Evolutionary conservation across 495 filamentous ascomycete species (phyloP).

Genomic region (Podospora tetraspora): DNA sequence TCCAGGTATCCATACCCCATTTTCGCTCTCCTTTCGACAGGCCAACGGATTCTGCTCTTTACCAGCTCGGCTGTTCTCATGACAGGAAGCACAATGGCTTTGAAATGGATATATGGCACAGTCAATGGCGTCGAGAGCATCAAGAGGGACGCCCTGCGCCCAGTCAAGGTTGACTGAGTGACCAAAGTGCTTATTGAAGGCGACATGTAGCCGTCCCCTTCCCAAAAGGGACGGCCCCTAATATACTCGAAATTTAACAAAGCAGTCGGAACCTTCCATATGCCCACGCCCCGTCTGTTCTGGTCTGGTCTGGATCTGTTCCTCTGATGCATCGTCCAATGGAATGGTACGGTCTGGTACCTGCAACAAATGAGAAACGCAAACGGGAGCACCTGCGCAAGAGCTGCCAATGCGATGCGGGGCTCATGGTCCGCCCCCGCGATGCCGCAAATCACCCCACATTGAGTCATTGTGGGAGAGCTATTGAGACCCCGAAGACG

Average conservation of each 20-base stretch:
- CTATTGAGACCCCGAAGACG: background rate
- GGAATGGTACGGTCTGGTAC: background rate
- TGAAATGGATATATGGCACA: slow-evolving; percentile 63
- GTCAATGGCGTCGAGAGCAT: slow-evolving; percentile 59
- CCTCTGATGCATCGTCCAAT: background rate
- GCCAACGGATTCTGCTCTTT: slow-evolving; percentile 64
- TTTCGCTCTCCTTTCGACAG: slow-evolving; percentile 57
- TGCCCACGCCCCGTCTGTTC: no score
- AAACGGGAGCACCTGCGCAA: background rate
- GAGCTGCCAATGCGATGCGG: background rate
- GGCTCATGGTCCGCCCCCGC: slow-evolving; percentile 1
- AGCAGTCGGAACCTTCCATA: background rate
- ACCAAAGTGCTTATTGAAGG: no score
- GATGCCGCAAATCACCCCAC: slow-evolving; percentile 12
- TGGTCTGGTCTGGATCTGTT: background rate
- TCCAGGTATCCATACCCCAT: slow-evolving; percentile 82
- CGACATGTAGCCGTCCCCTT: no score
- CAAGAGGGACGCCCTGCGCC: slow-evolving; percentile 27
- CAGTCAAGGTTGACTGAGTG: slow-evolving; percentile 20
- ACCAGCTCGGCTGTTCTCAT: slow-evolving; percentile 62
- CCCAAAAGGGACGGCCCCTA: background rate
- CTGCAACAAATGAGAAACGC: background rate
- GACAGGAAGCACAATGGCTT: slow-evolving; percentile 58
- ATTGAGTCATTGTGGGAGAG: slow-evolving; percentile 20
- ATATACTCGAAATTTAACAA: background rate